A percentile compares a stretch with the other conserved stretches of the same genome.
Evolutionary conservation across 2,329 filamentous ascomycete species (phyloP).

Genomic region (Hymenoscyphus linearis): DNA sequence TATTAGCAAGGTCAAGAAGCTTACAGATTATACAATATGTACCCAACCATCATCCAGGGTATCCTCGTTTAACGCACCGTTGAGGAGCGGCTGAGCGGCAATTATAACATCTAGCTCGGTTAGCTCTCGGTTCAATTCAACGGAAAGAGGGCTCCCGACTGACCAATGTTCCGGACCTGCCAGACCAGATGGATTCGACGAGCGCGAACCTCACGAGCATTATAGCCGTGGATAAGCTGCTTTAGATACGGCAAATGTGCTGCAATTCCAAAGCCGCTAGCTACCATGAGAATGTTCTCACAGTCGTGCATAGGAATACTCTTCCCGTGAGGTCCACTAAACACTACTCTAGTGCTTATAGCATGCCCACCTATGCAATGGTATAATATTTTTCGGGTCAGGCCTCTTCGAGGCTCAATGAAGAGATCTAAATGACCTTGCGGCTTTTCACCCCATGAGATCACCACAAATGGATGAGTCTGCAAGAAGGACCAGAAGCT

Average conservation of each 20-base stretch:
- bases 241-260: slow-evolving; percentile 34
- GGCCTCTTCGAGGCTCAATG: slow-evolving; percentile 27
- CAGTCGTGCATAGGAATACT: slow-evolving; percentile 28
- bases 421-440: slow-evolving; percentile 30
- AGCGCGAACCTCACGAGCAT: slow-evolving; percentile 26
- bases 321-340: slow-evolving; percentile 32
- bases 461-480: slow-evolving; percentile 29
- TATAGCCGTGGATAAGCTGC: slow-evolving; percentile 34
- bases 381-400: slow-evolving; percentile 27
- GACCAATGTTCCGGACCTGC: not conserved
- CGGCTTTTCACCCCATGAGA: slow-evolving; percentile 21
- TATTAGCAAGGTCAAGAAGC: slow-evolving; percentile 39
- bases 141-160: not conserved
- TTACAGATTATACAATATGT: slow-evolving; percentile 6
- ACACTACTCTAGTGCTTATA: slow-evolving; percentile 22
- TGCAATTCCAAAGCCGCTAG: slow-evolving; percentile 34
- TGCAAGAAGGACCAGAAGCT: slow-evolving; percentile 23
- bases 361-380: slow-evolving; percentile 8
- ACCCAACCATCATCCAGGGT: slow-evolving; percentile 10
- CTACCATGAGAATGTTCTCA: slow-evolving; percentile 32
- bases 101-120: slow-evolving; percentile 5
- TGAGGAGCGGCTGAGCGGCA: slow-evolving; percentile 9
- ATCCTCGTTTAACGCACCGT: slow-evolving; percentile 11
- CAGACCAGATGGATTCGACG: slow-evolving; percentile 29
- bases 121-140: not conserved